Percentiles rank a stretch among this genome's conserved stretches.
Evolutionary conservation across 495 filamentous ascomycete species (phyloP).

Genomic region (Penicillium malachiteum): DNA sequence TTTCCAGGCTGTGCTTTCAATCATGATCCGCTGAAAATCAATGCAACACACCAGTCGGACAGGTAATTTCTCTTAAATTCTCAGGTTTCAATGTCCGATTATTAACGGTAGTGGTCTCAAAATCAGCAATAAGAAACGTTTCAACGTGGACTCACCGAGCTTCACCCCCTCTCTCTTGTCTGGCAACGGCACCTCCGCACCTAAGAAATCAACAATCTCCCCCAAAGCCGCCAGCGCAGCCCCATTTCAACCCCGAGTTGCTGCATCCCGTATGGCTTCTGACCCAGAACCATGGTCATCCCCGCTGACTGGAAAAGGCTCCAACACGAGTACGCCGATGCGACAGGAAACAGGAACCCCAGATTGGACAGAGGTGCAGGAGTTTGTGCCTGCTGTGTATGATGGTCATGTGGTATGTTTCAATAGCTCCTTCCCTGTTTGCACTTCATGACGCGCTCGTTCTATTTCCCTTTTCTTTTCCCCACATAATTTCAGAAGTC

Average conservation of each 20-base stretch:
- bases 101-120: background rate
- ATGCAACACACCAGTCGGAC: conserved; percentile 53
- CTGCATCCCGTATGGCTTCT: conserved; percentile 41
- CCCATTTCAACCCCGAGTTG: conserved; percentile 74
- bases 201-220: conserved; percentile 71
- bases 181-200: conserved; percentile 42
- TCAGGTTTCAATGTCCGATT: background rate
- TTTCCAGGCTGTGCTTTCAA: conserved; percentile 79
- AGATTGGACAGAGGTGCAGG: conserved; percentile 66
- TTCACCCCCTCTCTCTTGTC: conserved; percentile 75
- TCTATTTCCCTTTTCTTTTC: background rate
- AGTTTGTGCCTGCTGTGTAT: conserved; percentile 80
- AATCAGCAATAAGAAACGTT: conserved; percentile 64
- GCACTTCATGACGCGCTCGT: background rate
- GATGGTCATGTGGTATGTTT: conserved; percentile 62
- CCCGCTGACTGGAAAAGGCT: conserved; percentile 39
- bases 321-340: conserved; percentile 45
- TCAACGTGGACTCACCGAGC: conserved; percentile 95
- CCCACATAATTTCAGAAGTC: too few relatives aligned
- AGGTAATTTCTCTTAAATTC: conserved; percentile 37
- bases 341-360: conserved; percentile 45
- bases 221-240: conserved; percentile 88
- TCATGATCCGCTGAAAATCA: conserved; percentile 70
- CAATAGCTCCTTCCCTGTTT: conserved; percentile 11
- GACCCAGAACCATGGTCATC: background rate